Percentiles rank a stretch among this genome's conserved stretches.
Evolutionary conservation across 1,139 yeast genomes (phyloP).

Genomic region (Suhomyces choctaworum): DNA sequence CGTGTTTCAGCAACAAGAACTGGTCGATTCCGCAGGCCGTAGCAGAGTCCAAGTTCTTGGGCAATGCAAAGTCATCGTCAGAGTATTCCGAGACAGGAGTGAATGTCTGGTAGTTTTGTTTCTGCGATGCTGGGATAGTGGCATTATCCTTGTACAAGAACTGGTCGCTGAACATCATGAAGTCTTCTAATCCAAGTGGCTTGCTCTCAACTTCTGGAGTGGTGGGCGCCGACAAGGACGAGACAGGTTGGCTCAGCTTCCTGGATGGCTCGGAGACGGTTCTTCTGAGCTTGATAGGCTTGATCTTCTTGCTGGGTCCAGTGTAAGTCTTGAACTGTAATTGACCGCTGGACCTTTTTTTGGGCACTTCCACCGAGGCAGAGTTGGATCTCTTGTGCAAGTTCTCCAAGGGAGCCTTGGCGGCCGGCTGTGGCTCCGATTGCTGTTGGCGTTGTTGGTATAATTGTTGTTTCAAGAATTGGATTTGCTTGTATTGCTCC

Average conservation of each 20-base stretch:
- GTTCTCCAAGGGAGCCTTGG: constrained; percentile 11
- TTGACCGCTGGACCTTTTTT: constrained; percentile 29
- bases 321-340: constrained; percentile 43
- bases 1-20: constrained; percentile 27
- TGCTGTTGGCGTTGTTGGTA: constrained; percentile 8
- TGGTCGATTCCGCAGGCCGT: constrained; percentile 25
- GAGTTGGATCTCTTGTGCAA: constrained; percentile 31
- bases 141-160: constrained; percentile 10
- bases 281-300: constrained; percentile 22
- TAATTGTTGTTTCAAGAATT: constrained; percentile 27
- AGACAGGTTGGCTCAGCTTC: constrained; percentile 8
- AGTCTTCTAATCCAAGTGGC: constrained; percentile 31
- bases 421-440: constrained; percentile 3
- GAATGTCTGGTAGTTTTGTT: constrained; percentile 12
- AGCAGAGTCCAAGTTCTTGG: constrained; percentile 14
- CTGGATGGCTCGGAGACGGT: constrained; percentile 26
- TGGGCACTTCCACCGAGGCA: constrained; percentile 17
- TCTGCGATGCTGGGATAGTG: constrained; percentile 6
- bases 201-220: constrained; percentile 14
- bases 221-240: constrained; percentile 10
- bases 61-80: constrained; percentile 19
- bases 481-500: constrained; percentile 28
- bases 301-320: constrained; percentile 31
- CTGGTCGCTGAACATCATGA: constrained; percentile 31
- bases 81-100: constrained; percentile 30